Conservation (phyloP, 108 stramenopile genomes). For the Licmophora abbreviata region DNA sequence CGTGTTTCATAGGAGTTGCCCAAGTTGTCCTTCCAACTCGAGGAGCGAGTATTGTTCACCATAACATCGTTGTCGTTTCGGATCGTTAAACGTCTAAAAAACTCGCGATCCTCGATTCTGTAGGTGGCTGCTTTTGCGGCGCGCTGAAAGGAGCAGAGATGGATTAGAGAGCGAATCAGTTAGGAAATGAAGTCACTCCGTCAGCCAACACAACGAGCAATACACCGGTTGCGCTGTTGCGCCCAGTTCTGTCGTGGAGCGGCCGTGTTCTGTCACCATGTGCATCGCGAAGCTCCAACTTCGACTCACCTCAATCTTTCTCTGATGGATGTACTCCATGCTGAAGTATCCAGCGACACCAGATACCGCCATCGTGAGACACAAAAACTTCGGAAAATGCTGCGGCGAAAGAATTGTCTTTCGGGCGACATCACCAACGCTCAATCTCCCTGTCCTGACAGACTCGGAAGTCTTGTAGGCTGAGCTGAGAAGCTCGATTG, state of each 20-base stretch:
- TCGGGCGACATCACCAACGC: too few species aligned
- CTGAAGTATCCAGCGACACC: slow-evolving; percentile 5
- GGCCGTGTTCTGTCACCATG: not conserved
- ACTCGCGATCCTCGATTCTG: too few species aligned
- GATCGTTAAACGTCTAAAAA: too few species aligned
- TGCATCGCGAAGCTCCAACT: too few species aligned
- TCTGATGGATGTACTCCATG: slow-evolving; percentile 2
- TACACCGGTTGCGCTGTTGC: too few species aligned
- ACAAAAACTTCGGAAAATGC: slow-evolving; percentile 8
- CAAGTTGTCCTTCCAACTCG: slow-evolving; percentile 12
- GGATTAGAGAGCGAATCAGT: too few species aligned
- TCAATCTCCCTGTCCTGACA: not conserved
- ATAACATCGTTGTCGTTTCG: slow-evolving; percentile 12
- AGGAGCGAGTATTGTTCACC: slow-evolving; percentile 11
- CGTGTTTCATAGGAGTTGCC: slow-evolving; percentile 10
- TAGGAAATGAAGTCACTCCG: too few species aligned
- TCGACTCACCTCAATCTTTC: slow-evolving; percentile 1
- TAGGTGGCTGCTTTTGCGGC: too few species aligned
- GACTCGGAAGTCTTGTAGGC: not conserved
- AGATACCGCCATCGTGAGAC: slow-evolving; percentile 2
- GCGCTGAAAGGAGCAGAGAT: too few species aligned
- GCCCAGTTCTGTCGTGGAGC: too few species aligned
- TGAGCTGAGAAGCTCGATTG: slow-evolving; percentile 1
- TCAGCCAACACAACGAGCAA: too few species aligned
- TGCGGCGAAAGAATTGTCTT: slow-evolving; percentile 2